Evolutionary conservation across 2,329 filamentous ascomycete genomes (phyloP).

Genomic region (Talaromyces sp.): DNA sequence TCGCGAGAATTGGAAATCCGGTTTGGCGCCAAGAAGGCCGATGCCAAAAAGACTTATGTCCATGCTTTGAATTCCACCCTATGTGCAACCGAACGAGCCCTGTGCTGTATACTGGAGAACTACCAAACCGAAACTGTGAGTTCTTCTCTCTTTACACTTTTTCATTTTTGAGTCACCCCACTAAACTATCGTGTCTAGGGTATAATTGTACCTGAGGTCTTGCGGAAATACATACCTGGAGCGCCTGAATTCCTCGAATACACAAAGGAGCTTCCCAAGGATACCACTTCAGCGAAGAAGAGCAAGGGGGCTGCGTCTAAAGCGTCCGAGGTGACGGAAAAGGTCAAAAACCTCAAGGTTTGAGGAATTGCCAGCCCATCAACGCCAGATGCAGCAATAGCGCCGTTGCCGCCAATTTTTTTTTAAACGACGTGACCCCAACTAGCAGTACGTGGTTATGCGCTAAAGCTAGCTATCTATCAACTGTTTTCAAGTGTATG

Average conservation of each 20-base stretch:
- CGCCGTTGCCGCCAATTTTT: neutral
- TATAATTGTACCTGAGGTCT: constrained; percentile 72
- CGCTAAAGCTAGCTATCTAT: neutral
- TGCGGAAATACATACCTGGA: constrained; percentile 86
- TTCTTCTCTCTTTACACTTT: neutral
- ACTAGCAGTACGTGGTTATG: neutral
- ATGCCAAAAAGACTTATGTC: constrained; percentile 85
- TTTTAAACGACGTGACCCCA: neutral
- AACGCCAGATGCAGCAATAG: neutral
- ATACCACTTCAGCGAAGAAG: constrained; percentile 61
- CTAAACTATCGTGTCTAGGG: constrained; percentile 46
- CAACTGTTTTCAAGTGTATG: neutral
- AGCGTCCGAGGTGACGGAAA: constrained; percentile 32
- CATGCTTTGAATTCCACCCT: constrained; percentile 89
- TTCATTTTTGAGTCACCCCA: neutral
- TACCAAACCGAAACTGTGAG: constrained; percentile 81
- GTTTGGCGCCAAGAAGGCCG: constrained; percentile 79
- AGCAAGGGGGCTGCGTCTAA: constrained; percentile 26
- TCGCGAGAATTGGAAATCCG: constrained; percentile 89
- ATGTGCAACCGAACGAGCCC: constrained; percentile 82
- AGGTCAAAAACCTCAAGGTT: constrained; percentile 38
- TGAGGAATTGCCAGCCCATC: constrained; percentile 16
- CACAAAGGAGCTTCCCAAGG: constrained; percentile 77
- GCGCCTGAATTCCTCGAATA: constrained; percentile 86
- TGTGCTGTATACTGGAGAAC: constrained; percentile 95